phyloP scores from a whole-genome alignment of 805 yeast species.

The Cyberlindnera galapagoensis region DNA sequence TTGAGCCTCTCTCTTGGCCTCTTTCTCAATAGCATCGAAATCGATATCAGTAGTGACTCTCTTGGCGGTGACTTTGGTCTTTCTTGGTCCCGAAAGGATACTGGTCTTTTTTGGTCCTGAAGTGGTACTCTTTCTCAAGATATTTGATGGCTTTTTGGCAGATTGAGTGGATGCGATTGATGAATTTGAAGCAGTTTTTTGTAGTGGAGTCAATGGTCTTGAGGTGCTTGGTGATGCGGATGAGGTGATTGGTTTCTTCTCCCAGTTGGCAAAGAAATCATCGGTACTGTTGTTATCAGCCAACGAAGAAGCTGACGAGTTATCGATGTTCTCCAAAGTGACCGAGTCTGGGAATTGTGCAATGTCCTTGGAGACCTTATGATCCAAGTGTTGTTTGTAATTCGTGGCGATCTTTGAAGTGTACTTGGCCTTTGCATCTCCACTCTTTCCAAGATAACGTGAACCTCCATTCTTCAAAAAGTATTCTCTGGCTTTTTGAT shows the following conservation, averaged over 20 bases:
- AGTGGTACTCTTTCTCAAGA: slow-evolving; percentile 25
- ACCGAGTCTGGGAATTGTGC: slow-evolving; percentile 65
- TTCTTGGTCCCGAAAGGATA: slow-evolving; percentile 49
- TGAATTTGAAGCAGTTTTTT: slow-evolving; percentile 8
- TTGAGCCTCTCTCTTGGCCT: slow-evolving; percentile 78
- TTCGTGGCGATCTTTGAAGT: slow-evolving; percentile 71
- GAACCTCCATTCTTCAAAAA: slow-evolving; percentile 84
- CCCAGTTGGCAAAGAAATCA: slow-evolving; percentile 91
- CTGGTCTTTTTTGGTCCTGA: slow-evolving; percentile 32
- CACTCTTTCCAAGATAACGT: slow-evolving; percentile 47
- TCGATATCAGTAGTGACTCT: slow-evolving; percentile 54
- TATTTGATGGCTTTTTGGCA: slow-evolving; percentile 23
- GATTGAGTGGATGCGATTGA: slow-evolving; percentile 13
- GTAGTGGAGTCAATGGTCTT: slow-evolving; percentile 25
- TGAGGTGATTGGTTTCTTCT: slow-evolving; percentile 49
- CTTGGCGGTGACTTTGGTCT: slow-evolving; percentile 46
- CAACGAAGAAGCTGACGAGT: slow-evolving; percentile 28
- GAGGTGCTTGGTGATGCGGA: slow-evolving; percentile 29
- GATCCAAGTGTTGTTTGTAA: slow-evolving; percentile 74
- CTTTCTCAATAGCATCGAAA: slow-evolving; percentile 63
- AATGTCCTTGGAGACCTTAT: slow-evolving; percentile 61
- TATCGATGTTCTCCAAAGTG: slow-evolving; percentile 48
- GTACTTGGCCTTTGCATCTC: slow-evolving; percentile 72
- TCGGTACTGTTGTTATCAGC: slow-evolving; percentile 46
- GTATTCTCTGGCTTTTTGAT: slow-evolving; percentile 77